Evolutionary conservation across 352 stramenopile genomes (phyloP).

Genomic region (Phytophthora colocasiae): DNA sequence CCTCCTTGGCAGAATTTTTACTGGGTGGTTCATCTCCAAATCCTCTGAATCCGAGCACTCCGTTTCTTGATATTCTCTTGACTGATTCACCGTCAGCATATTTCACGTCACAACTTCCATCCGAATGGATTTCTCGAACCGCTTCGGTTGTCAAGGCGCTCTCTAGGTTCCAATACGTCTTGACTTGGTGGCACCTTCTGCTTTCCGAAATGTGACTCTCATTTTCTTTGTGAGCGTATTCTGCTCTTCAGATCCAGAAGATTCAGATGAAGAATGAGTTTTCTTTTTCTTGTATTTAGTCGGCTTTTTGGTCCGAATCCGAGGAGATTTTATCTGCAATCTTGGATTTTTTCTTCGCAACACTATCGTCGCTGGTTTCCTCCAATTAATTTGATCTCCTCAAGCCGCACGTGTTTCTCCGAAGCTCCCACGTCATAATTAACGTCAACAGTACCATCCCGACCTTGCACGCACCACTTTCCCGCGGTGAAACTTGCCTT

Average conservation of each 20-base stretch:
- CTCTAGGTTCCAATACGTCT: conserved; percentile 29
- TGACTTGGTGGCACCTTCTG: conserved; percentile 28
- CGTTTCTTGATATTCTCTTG: conserved; percentile 41
- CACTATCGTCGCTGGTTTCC: conserved; percentile 23
- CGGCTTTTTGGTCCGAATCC: conserved; percentile 20
- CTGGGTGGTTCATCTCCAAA: conserved; percentile 24
- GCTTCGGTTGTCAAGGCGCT: too few species aligned
- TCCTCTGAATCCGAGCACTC: conserved; percentile 44
- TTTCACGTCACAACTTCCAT: conserved; percentile 68
- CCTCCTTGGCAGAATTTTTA: conserved; percentile 12
- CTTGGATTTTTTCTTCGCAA: conserved; percentile 16
- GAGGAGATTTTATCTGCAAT: conserved; percentile 2
- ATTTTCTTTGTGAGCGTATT: conserved; percentile 32
- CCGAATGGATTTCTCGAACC: conserved; percentile 48
- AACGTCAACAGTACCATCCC: conserved; percentile 42
- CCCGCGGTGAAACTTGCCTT: conserved; percentile 45
- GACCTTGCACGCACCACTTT: conserved; percentile 33
- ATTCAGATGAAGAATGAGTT: conserved; percentile 25
- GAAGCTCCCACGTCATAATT: conserved; percentile 45
- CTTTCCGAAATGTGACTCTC: conserved; percentile 52
- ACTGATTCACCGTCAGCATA: conserved; percentile 62
- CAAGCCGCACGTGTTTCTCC: conserved; percentile 27
- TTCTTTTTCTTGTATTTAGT: conserved; percentile 26
- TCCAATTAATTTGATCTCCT: conserved; percentile 24
- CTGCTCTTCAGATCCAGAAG: conserved; percentile 18